phyloP scores from a whole-genome alignment of 805 yeast species.

The Teunomyces cretensis region DNA sequence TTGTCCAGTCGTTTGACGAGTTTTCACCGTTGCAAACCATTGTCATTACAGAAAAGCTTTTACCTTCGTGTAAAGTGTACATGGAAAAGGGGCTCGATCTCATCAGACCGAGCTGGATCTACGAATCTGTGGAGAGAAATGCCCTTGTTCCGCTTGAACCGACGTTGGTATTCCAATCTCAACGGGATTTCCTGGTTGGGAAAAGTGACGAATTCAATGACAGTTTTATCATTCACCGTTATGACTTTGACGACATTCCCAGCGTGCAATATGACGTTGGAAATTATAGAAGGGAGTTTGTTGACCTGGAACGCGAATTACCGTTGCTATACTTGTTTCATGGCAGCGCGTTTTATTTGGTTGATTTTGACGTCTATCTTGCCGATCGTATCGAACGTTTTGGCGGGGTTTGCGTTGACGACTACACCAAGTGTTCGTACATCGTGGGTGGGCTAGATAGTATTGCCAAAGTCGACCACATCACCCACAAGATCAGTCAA shows the following conservation, averaged over 20 bases:
- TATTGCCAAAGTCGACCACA: conserved; percentile 9
- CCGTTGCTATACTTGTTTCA: conserved; percentile 34
- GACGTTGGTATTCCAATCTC: conserved; percentile 49
- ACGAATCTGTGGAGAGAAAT: conserved; percentile 54
- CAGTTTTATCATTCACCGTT: conserved; percentile 44
- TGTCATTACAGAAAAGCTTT: conserved; percentile 24
- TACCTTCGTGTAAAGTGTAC: conserved; percentile 28
- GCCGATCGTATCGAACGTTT: conserved; percentile 41
- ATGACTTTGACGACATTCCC: conserved; percentile 12
- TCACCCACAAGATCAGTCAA: conserved; percentile 15
- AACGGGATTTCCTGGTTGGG: conserved; percentile 15
- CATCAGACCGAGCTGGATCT: conserved; percentile 67
- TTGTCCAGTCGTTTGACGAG: conserved; percentile 23
- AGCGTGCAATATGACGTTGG: conserved; percentile 10
- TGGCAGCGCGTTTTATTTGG: conserved; percentile 33
- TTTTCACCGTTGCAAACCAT: conserved; percentile 12
- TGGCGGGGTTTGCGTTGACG: conserved; percentile 36
- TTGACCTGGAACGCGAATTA: conserved; percentile 13
- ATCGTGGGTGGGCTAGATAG: conserved; percentile 29
- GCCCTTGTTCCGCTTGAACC: conserved; percentile 58
- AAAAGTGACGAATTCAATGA: conserved; percentile 64
- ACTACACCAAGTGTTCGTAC: conserved; percentile 28
- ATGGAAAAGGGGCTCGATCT: conserved; percentile 53
- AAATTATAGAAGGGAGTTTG: conserved; percentile 6
- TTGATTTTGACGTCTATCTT: conserved; percentile 11